Percentiles rank a stretch among this genome's conserved stretches.
phyloP scores from a whole-genome alignment of 768 basidiomycete genomes.

The Pulveroboletus frians region DNA sequence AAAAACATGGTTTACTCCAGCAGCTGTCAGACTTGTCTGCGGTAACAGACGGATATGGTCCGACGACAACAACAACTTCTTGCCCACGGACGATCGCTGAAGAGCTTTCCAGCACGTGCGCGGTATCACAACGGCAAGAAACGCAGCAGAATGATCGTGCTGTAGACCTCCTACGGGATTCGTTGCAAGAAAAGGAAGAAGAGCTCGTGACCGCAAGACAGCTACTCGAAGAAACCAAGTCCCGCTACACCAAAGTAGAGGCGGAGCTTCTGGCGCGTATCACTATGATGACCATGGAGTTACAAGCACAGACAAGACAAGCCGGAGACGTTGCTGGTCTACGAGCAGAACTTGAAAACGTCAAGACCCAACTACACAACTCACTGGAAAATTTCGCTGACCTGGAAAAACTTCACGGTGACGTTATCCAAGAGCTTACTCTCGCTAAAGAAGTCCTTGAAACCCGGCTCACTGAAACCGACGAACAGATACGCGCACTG shows the following conservation, averaged over 20 bases:
- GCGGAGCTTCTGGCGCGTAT: conserved; percentile 28
- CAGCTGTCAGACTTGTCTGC: conserved; percentile 6
- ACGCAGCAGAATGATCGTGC: conserved; percentile 11
- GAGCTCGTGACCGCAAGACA: conserved; percentile 34
- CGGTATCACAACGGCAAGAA: background rate
- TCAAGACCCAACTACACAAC: conserved; percentile 18
- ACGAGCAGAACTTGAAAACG: conserved; percentile 22
- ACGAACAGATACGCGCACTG: conserved; percentile 20
- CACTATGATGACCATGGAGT: conserved; percentile 17
- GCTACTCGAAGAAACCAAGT: conserved; percentile 31
- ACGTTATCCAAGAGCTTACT: conserved; percentile 22
- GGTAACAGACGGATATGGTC: background rate
- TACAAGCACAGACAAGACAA: conserved; percentile 10
- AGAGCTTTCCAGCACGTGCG: background rate
- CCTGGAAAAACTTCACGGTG: conserved; percentile 24
- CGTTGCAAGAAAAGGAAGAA: conserved; percentile 32
- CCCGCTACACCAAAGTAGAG: conserved; percentile 31
- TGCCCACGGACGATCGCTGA: background rate
- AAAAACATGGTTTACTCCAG: conserved; percentile 9
- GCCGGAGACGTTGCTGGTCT: conserved; percentile 18
- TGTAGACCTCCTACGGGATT: conserved; percentile 36
- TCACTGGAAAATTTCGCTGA: conserved; percentile 22
- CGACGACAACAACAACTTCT: background rate
- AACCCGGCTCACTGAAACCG: conserved; percentile 22
- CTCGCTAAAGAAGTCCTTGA: conserved; percentile 29